These are phyloP conservation scores for Chaetomiaceae sp. DNA, from an alignment of 2,329 filamentous ascomycete species.

Conservation along the genomic window DNA sequence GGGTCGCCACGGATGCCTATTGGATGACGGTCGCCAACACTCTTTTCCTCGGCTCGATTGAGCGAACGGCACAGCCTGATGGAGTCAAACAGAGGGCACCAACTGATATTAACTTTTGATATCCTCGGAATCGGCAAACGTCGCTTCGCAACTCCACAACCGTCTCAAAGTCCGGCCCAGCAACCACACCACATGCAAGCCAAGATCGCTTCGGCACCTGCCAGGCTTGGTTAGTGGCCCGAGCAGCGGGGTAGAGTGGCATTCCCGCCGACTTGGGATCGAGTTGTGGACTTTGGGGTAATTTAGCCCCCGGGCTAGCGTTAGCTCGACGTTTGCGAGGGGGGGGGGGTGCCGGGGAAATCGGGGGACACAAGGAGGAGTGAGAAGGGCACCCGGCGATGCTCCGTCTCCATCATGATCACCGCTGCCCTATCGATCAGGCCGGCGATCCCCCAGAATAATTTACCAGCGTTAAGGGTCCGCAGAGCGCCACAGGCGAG, in stretches of 20 bases:
- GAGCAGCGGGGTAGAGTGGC: conserved; percentile 10
- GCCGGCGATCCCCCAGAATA: neutral
- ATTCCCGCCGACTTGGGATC: conserved; percentile 11
- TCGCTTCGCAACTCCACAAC: no score
- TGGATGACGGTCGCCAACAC: no score
- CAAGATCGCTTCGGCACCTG: neutral
- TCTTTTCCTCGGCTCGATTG: no score
- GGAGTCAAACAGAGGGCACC: no score
- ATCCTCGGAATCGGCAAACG: neutral
- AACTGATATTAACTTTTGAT: neutral
- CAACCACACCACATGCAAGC: neutral
- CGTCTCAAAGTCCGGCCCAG: neutral
- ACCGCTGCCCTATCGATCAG: neutral
- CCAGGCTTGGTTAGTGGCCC: conserved; percentile 9
- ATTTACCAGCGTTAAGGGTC: no score
- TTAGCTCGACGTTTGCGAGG: neutral
- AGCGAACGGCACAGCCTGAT: no score
- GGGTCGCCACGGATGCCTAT: no score
- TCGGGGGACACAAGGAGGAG: neutral
- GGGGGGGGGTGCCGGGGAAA: no score
- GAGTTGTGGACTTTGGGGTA: neutral
- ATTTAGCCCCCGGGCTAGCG: neutral
- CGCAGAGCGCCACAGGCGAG: neutral
- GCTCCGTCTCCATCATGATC: neutral
- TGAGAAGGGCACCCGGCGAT: no score